Conservation (phyloP, 805 yeast genomes). For the Saturnispora besseyi region DNA sequence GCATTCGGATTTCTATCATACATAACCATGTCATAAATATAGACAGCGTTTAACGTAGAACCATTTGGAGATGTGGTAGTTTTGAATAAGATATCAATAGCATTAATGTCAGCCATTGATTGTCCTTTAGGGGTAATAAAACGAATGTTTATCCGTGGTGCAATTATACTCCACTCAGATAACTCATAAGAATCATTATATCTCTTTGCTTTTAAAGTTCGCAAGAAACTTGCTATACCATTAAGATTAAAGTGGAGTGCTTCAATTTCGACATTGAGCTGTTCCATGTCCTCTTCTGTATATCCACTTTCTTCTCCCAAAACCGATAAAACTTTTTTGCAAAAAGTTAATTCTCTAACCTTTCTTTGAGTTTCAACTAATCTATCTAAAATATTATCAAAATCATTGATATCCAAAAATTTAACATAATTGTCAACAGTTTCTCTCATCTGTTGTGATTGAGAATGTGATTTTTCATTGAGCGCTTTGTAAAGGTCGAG, state of each 20-base stretch:
- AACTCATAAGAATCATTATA: conserved; percentile 30
- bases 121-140: conserved; percentile 49
- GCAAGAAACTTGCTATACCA: conserved; percentile 22
- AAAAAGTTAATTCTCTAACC: conserved; percentile 17
- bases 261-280: conserved; percentile 24
- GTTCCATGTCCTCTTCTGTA: conserved; percentile 7
- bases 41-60: conserved; percentile 54
- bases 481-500: conserved; percentile 42
- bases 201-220: conserved; percentile 22
- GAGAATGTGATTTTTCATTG: conserved; percentile 28
- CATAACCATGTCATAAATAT: conserved; percentile 61
- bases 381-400: conserved; percentile 13
- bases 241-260: conserved; percentile 18
- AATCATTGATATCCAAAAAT: conserved; percentile 23
- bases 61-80: conserved; percentile 61
- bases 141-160: conserved; percentile 67
- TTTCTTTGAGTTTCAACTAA: conserved; percentile 19
- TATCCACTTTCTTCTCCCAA: background rate
- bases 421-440: conserved; percentile 26
- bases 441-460: conserved; percentile 33
- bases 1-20: conserved; percentile 54
- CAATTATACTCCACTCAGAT: conserved; percentile 48
- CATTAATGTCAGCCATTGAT: conserved; percentile 67
- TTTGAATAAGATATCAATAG: conserved; percentile 52
- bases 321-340: conserved; percentile 16